phyloP scores from a whole-genome alignment of 1,284 basidiomycete genomes.

The Naganishia sp. region DNA sequence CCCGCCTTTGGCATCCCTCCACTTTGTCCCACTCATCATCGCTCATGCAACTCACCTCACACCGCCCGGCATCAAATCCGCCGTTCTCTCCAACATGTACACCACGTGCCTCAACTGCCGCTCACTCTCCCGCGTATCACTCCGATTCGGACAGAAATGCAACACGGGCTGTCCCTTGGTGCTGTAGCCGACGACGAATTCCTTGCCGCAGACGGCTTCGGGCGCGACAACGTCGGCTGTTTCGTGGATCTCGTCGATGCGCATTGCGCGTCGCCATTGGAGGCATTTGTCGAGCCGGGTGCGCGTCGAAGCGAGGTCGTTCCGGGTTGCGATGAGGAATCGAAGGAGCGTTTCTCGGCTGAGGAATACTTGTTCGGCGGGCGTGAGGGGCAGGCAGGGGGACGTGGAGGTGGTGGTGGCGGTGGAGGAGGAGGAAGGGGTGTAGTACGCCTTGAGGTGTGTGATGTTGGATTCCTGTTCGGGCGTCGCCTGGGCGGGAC shows the following conservation, averaged over 20 bases:
- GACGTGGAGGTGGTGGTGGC: neutral
- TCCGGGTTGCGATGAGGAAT: constrained; percentile 32
- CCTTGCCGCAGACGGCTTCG: constrained; percentile 31
- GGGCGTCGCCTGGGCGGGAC: neutral
- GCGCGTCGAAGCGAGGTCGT: constrained; percentile 21
- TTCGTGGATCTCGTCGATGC: constrained; percentile 9
- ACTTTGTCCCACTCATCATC: neutral
- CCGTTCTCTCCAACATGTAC: constrained; percentile 34
- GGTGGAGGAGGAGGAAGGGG: constrained; percentile 9
- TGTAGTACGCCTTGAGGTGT: constrained; percentile 15
- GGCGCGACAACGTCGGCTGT: constrained; percentile 17
- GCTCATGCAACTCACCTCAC: constrained; percentile 23
- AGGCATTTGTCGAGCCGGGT: constrained; percentile 32
- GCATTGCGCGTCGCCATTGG: constrained; percentile 14
- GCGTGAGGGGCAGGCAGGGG: constrained; percentile 11
- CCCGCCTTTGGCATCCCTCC: neutral
- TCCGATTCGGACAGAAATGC: constrained; percentile 32
- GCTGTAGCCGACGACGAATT: constrained; percentile 32
- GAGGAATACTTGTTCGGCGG: constrained; percentile 19
- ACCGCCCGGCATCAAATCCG: constrained; percentile 33
- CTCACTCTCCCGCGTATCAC: constrained; percentile 27
- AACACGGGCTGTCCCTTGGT: constrained; percentile 31
- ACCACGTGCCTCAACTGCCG: constrained; percentile 35
- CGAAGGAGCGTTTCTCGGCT: constrained; percentile 24
- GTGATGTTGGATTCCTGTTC: constrained; percentile 6